A percentile compares a stretch with the other conserved stretches of the same genome.
These are phyloP conservation scores for Cutaneotrichosporon sp. DNA, from an alignment of 1,284 basidiomycete genomes.

Conservation along the genomic window DNA sequence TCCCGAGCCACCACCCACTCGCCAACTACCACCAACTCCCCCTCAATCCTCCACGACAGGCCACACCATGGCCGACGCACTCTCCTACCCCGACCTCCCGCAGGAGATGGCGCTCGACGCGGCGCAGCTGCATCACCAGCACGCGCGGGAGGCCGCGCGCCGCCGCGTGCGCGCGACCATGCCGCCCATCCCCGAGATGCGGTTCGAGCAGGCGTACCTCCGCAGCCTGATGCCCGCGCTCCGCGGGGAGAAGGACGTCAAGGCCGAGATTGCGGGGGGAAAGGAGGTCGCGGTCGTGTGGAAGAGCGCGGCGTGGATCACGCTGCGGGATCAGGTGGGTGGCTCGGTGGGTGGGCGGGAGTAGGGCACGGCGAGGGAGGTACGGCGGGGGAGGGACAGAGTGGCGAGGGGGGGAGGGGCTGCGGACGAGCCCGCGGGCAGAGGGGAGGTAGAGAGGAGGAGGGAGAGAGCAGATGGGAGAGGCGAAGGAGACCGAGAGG, in stretches of 20 bases:
- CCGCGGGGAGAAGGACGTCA: slow-evolving; percentile 10
- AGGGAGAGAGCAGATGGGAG: not conserved
- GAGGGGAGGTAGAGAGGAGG: no score
- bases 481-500: no score
- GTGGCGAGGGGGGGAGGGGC: not conserved
- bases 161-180: slow-evolving; percentile 42
- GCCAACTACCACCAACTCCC: no score
- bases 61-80: slow-evolving; percentile 16
- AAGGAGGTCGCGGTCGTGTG: slow-evolving; percentile 46
- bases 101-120: slow-evolving; percentile 16
- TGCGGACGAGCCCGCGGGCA: no score
- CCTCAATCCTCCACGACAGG: no score
- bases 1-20: not conserved
- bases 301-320: slow-evolving; percentile 45
- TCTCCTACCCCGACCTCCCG: slow-evolving; percentile 33
- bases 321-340: slow-evolving; percentile 52
- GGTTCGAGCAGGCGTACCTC: slow-evolving; percentile 49
- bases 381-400: no score
- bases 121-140: slow-evolving; percentile 20
- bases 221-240: slow-evolving; percentile 36
- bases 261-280: slow-evolving; percentile 32
- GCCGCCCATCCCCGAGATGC: slow-evolving; percentile 50
- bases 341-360: not conserved
- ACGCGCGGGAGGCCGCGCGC: slow-evolving; percentile 37
- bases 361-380: no score